These are phyloP conservation scores for Metschnikowia amazonensis DNA, from an alignment of 805 yeast species.

Conservation along the genomic window DNA sequence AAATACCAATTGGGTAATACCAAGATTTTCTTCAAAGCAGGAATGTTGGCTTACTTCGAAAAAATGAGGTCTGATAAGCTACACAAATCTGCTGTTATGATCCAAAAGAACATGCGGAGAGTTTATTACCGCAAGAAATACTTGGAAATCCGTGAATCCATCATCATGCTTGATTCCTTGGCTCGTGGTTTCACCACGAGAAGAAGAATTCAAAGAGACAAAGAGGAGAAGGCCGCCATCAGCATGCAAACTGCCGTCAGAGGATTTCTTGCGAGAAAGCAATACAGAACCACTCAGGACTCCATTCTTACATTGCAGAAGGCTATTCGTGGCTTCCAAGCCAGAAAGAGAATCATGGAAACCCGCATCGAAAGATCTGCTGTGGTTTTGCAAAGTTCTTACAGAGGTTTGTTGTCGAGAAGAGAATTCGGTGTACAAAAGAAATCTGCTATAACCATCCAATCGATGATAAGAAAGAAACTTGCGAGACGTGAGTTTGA, in stretches of 20 bases:
- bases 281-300: slow-evolving; percentile 27
- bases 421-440: slow-evolving; percentile 41
- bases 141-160: slow-evolving; percentile 49
- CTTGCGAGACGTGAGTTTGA: slow-evolving; percentile 64
- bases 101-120: slow-evolving; percentile 79
- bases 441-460: slow-evolving; percentile 65
- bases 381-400: slow-evolving; percentile 61
- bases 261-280: slow-evolving; percentile 47
- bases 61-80: slow-evolving; percentile 78
- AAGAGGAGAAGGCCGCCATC: slow-evolving; percentile 60
- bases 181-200: slow-evolving; percentile 64
- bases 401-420: slow-evolving; percentile 69
- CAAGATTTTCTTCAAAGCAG: slow-evolving; percentile 93
- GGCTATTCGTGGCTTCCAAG: slow-evolving; percentile 46
- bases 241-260: slow-evolving; percentile 66
- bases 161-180: slow-evolving; percentile 55
- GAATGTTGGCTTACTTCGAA: slow-evolving; percentile 90
- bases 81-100: slow-evolving; percentile 70
- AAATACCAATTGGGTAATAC: slow-evolving; percentile 90
- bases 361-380: slow-evolving; percentile 63
- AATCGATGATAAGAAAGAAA: slow-evolving; percentile 72
- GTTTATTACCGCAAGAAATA: slow-evolving; percentile 60
- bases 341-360: slow-evolving; percentile 50
- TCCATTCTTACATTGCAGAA: slow-evolving; percentile 46
- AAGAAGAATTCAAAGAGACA: slow-evolving; percentile 48